Evolutionary conservation across 2,329 filamentous ascomycete genomes (phyloP).

Genomic region (Graphiopsis chlorocephala): DNA sequence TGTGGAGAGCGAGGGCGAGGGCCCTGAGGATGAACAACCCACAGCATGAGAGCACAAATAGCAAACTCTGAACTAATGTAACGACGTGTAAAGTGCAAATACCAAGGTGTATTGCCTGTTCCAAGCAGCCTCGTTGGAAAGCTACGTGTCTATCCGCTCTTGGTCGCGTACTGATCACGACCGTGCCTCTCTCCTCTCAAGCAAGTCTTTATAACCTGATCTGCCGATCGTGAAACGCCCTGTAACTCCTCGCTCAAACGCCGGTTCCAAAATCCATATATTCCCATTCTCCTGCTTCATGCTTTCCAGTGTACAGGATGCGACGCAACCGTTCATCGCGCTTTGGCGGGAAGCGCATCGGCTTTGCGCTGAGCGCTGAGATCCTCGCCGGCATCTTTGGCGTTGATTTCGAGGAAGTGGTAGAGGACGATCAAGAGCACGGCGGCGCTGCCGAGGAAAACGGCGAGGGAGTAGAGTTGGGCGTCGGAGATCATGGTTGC

Average conservation of each 20-base stretch:
- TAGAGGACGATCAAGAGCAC: slow-evolving; percentile 94
- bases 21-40: neutral
- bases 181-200: neutral
- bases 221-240: neutral
- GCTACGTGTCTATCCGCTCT: neutral
- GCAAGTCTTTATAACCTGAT: neutral
- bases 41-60: neutral
- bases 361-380: slow-evolving; percentile 33
- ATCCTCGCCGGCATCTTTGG: slow-evolving; percentile 51
- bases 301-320: neutral
- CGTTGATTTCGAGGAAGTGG: slow-evolving; percentile 94
- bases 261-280: neutral
- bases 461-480: slow-evolving; percentile 84
- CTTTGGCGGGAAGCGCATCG: slow-evolving; percentile 32
- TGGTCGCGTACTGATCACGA: neutral
- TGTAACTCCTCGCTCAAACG: slow-evolving; percentile 16
- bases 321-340: slow-evolving; percentile 18
- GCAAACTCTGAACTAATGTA: neutral
- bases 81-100: neutral
- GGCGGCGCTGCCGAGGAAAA: slow-evolving; percentile 84
- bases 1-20: slow-evolving; percentile 28
- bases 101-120: neutral
- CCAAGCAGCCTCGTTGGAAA: neutral
- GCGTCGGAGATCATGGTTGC: slow-evolving; percentile 86
- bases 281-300: neutral